phyloP scores from a whole-genome alignment of 805 yeast species.

The Zygotorulaspora chibaensis region DNA sequence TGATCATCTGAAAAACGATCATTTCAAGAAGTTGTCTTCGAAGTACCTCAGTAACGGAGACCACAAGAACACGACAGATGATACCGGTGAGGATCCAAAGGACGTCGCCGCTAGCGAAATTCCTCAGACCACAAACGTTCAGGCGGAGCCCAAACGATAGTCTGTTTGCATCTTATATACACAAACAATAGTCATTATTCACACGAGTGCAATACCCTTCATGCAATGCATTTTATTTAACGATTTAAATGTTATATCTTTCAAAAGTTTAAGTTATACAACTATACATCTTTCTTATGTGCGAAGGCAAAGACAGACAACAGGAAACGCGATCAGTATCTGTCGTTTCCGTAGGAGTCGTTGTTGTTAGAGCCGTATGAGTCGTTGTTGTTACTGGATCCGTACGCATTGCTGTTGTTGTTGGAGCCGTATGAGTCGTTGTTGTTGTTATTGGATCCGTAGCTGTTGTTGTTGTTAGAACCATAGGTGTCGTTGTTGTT shows the following conservation, averaged over 20 bases:
- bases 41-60: conserved; percentile 12
- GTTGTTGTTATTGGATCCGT: conserved; percentile 15
- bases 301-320: neutral
- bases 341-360: conserved; percentile 26
- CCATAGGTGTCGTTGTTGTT: conserved; percentile 15
- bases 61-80: conserved; percentile 1
- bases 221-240: neutral
- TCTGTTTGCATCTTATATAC: neutral
- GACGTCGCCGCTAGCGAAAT: neutral
- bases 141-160: neutral
- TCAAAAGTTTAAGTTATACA: neutral
- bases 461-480: conserved; percentile 19
- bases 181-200: neutral
- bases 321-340: conserved; percentile 3
- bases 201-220: neutral
- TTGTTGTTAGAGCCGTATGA: conserved; percentile 25
- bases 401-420: conserved; percentile 20
- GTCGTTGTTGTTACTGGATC: conserved; percentile 33
- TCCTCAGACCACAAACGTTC: neutral
- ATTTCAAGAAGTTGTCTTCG: conserved; percentile 16
- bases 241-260: neutral
- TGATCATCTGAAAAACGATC: conserved; percentile 19
- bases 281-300: neutral
- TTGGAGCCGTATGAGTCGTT: conserved; percentile 19
- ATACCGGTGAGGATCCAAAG: conserved; percentile 2